Conservation (phyloP, 129 eudicot genomes). For the Logfia minima region DNA sequence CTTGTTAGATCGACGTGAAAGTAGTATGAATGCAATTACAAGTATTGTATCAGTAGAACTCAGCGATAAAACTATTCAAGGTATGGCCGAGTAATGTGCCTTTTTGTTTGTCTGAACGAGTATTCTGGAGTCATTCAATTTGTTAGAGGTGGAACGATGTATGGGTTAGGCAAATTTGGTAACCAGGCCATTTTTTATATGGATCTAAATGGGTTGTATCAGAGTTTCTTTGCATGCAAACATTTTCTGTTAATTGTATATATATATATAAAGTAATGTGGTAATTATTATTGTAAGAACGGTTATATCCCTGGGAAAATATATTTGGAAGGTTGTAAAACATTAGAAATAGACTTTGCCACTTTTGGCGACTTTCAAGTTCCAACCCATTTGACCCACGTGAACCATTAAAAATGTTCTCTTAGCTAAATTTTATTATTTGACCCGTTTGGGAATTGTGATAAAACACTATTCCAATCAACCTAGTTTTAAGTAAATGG, state of each 20-base stretch:
- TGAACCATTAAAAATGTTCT: background rate
- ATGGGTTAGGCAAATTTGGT: background rate
- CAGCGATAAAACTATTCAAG: slow-evolving; percentile 36
- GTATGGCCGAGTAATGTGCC: slow-evolving; percentile 32
- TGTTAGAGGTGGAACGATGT: background rate
- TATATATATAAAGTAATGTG: too few relatives aligned
- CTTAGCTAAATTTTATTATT: background rate
- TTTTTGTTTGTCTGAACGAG: background rate
- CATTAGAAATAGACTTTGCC: background rate
- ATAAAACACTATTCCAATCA: too few relatives aligned
- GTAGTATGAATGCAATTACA: slow-evolving; percentile 63
- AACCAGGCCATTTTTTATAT: background rate
- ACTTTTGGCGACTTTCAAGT: background rate
- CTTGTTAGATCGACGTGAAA: slow-evolving; percentile 71
- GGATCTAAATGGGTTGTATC: background rate
- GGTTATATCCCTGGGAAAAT: background rate
- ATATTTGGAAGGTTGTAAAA: background rate
- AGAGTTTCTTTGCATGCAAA: background rate
- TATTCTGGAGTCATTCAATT: background rate
- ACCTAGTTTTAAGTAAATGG: too few relatives aligned
- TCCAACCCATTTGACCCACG: background rate
- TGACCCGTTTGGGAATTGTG: background rate
- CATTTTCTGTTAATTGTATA: background rate
- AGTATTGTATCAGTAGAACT: slow-evolving; percentile 74
- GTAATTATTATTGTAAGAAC: too few relatives aligned